Conservation (phyloP, 1,139 yeast species). For the Debaryomyces robertsiae region DNA sequence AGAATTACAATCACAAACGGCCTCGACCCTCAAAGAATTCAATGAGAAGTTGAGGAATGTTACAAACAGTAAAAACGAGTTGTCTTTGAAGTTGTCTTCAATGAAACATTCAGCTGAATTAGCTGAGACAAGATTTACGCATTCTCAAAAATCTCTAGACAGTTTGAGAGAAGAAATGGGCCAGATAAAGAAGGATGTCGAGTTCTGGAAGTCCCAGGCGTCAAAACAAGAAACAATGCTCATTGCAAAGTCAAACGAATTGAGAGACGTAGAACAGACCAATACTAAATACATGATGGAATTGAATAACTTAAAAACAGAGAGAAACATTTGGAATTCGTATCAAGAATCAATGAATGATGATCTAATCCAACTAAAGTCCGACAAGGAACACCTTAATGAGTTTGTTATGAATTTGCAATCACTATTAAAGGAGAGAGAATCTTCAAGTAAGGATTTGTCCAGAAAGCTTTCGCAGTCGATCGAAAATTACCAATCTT, state of each 20-base stretch:
- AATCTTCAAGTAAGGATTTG: constrained; percentile 51
- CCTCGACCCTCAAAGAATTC: constrained; percentile 26
- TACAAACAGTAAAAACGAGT: constrained; percentile 33
- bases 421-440: constrained; percentile 63
- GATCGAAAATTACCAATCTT: constrained; percentile 52
- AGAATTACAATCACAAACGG: constrained; percentile 33
- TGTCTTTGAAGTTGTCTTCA: constrained; percentile 32
- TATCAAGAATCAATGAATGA: constrained; percentile 54
- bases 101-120: constrained; percentile 37
- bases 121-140: constrained; percentile 36
- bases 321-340: constrained; percentile 52
- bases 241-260: constrained; percentile 57
- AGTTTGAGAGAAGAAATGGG: constrained; percentile 49
- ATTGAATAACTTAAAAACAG: constrained; percentile 55
- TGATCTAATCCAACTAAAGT: constrained; percentile 56
- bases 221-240: constrained; percentile 58
- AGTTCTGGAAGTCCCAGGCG: constrained; percentile 54
- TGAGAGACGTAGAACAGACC: constrained; percentile 57
- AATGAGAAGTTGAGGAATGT: constrained; percentile 31
- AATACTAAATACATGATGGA: constrained; percentile 49
- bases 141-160: constrained; percentile 38
- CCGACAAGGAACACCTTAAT: constrained; percentile 63
- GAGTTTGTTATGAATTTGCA: constrained; percentile 66
- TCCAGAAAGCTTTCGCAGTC: constrained; percentile 53
- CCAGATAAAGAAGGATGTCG: constrained; percentile 48